Conservation (phyloP, 768 basidiomycete species). For the Piloderma croceum region DNA sequence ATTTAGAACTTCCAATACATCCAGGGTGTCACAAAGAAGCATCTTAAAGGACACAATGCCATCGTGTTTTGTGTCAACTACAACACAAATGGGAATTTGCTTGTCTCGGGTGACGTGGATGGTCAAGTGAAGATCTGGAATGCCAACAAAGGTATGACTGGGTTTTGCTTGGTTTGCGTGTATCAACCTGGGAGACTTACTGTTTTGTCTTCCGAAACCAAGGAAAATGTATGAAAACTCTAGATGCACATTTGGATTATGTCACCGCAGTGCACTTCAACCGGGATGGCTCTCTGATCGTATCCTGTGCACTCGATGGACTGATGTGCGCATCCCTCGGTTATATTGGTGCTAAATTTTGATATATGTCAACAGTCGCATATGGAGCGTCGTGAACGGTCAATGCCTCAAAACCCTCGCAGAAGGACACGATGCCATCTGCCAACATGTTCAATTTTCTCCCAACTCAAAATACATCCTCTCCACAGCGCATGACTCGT, state of each 20-base stretch:
- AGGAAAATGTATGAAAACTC: conserved; percentile 81
- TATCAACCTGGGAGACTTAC: too few relatives aligned
- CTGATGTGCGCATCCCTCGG: conserved; percentile 63
- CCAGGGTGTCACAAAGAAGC: conserved; percentile 66
- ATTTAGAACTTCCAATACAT: not conserved
- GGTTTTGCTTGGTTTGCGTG: too few relatives aligned
- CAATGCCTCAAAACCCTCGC: conserved; percentile 96
- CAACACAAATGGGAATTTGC: conserved; percentile 78
- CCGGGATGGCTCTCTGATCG: conserved; percentile 82
- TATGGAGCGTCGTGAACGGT: conserved; percentile 90
- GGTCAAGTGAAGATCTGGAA: conserved; percentile 95
- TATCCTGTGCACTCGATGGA: conserved; percentile 89
- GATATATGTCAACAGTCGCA: conserved; percentile 54
- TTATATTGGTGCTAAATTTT: conserved; percentile 2
- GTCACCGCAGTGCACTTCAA: conserved; percentile 95
- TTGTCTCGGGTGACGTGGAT: conserved; percentile 91
- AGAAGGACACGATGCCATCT: conserved; percentile 82
- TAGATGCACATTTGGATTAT: conserved; percentile 92
- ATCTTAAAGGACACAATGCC: conserved; percentile 76
- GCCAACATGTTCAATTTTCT: conserved; percentile 90
- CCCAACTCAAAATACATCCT: conserved; percentile 95
- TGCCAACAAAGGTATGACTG: conserved; percentile 67
- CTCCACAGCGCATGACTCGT: conserved; percentile 88
- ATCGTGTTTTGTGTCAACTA: conserved; percentile 93
- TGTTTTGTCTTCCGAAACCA: too few relatives aligned